Evolutionary conservation across 2,329 filamentous ascomycete genomes (phyloP).

Genomic region (Sporothrix globosa): DNA sequence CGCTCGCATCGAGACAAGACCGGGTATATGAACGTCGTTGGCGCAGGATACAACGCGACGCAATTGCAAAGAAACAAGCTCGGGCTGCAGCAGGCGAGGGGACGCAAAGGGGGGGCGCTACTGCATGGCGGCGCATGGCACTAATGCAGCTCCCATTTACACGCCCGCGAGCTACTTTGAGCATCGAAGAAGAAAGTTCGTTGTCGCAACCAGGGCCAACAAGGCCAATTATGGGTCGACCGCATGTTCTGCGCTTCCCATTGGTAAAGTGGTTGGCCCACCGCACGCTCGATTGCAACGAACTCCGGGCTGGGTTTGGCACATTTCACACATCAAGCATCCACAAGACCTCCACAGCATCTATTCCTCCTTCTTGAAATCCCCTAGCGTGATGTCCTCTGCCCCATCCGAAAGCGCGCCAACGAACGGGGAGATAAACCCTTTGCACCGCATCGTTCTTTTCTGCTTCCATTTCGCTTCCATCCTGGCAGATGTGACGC

Average conservation of each 20-base stretch:
- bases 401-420: conserved; percentile 15
- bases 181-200: conserved; percentile 8
- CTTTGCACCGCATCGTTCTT: conserved; percentile 27
- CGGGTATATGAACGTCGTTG: not conserved
- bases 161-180: conserved; percentile 8
- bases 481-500: conserved; percentile 27
- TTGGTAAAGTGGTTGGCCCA: conserved; percentile 21
- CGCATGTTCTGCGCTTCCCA: not conserved
- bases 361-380: conserved; percentile 31
- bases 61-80: conserved; percentile 24
- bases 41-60: conserved; percentile 14
- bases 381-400: conserved; percentile 27
- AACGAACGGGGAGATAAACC: conserved; percentile 21
- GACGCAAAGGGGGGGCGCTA: conserved; percentile 16
- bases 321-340: not conserved
- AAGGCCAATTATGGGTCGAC: conserved; percentile 9
- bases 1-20: not conserved
- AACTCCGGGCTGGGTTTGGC: conserved; percentile 5
- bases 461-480: conserved; percentile 29
- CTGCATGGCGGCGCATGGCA: conserved; percentile 23
- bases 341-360: conserved; percentile 25
- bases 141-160: conserved; percentile 26
- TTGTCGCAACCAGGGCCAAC: not conserved
- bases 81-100: conserved; percentile 19
- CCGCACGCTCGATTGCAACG: conserved; percentile 11